Conservation (phyloP, 768 basidiomycete genomes). For the Pulveroboletus sp. region DNA sequence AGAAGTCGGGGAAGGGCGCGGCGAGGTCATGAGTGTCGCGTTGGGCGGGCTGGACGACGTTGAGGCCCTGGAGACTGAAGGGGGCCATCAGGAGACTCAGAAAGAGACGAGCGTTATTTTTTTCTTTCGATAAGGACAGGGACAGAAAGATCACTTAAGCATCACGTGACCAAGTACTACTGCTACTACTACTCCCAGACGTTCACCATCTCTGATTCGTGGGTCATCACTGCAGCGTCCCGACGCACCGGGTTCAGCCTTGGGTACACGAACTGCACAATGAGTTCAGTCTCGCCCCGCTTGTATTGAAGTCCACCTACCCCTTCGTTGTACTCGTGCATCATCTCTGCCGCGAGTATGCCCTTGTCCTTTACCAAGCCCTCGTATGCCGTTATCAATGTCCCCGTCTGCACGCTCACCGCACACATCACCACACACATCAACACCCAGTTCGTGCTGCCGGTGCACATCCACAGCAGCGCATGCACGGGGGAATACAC, state of each 20-base stretch:
- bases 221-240: slow-evolving; percentile 82
- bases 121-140: background rate
- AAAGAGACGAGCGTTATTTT: background rate
- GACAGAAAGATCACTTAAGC: slow-evolving; percentile 1
- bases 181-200: background rate
- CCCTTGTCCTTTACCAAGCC: slow-evolving; percentile 68
- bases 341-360: slow-evolving; percentile 71
- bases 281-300: background rate
- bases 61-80: slow-evolving; percentile 70
- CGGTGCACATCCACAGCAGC: slow-evolving; percentile 67
- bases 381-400: slow-evolving; percentile 41
- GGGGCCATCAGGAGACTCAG: slow-evolving; percentile 45
- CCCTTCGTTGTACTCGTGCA: slow-evolving; percentile 79
- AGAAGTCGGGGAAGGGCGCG: slow-evolving; percentile 65
- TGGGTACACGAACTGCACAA: slow-evolving; percentile 76
- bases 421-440: slow-evolving; percentile 65
- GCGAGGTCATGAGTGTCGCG: slow-evolving; percentile 50
- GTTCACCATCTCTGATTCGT: slow-evolving; percentile 63
- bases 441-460: slow-evolving; percentile 70
- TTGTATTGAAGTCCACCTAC: slow-evolving; percentile 38
- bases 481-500: slow-evolving; percentile 78
- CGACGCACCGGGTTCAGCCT: slow-evolving; percentile 68
- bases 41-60: slow-evolving; percentile 61
- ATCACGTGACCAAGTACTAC: slow-evolving; percentile 6
- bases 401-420: slow-evolving; percentile 58